Conservation (phyloP, 202 grass and related monocot species). For the Bolboschoenoplectus hybrid region DNA sequence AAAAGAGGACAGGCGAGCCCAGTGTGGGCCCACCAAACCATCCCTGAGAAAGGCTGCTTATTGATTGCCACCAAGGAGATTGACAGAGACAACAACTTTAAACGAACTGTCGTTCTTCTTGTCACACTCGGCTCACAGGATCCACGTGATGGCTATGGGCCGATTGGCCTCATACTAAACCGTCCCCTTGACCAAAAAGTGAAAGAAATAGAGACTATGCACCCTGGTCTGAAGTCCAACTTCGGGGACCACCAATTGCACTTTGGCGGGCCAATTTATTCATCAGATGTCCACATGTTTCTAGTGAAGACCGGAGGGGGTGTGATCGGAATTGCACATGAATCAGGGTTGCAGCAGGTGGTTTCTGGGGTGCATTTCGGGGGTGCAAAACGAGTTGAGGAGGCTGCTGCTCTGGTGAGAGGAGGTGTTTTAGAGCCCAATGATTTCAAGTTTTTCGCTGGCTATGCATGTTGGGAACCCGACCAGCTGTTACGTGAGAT, state of each 20-base stretch:
- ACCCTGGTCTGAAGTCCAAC: conserved; percentile 43
- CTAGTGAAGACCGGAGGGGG: conserved; percentile 50
- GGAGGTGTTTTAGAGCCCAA: conserved; percentile 51
- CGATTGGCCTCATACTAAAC: conserved; percentile 85
- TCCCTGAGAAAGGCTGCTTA: conserved; percentile 79
- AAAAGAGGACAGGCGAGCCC: conserved; percentile 49
- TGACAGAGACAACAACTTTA: conserved; percentile 63
- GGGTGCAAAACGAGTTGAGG: conserved; percentile 58
- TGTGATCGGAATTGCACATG: conserved; percentile 24
- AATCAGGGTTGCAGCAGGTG: conserved; percentile 74
- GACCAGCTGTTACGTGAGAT: conserved; percentile 88
- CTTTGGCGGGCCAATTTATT: conserved; percentile 64
- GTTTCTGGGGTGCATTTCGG: conserved; percentile 64
- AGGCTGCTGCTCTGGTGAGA: conserved; percentile 52
- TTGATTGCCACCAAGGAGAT: conserved; percentile 83
- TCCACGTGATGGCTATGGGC: conserved; percentile 48
- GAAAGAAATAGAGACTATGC: conserved; percentile 62
- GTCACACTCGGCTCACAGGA: conserved; percentile 65
- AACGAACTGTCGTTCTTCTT: conserved; percentile 82
- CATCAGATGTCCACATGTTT: conserved; percentile 60
- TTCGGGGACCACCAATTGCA: conserved; percentile 72
- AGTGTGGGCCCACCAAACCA: conserved; percentile 83
- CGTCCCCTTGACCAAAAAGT: conserved; percentile 72
- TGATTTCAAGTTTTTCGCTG: conserved; percentile 81
- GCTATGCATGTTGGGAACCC: conserved; percentile 73